phyloP scores from a whole-genome alignment of 2,329 filamentous ascomycete genomes.

The Orbilia ellipsospora region DNA sequence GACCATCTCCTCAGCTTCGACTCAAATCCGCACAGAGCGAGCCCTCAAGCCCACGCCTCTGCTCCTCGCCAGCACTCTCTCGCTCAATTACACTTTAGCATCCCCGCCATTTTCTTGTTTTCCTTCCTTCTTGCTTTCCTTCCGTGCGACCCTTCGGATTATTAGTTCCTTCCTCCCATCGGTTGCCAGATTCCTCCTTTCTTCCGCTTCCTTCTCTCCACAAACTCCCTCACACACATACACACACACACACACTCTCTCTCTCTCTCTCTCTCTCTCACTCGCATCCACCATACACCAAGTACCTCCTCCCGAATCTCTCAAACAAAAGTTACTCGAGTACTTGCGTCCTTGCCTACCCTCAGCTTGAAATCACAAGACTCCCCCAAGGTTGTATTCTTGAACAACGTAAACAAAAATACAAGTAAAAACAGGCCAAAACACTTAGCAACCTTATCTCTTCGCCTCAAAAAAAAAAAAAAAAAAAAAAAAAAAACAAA shows the following conservation, averaged over 20 bases:
- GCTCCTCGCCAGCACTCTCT: not conserved
- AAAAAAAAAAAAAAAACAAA: no score
- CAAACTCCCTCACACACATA: no score
- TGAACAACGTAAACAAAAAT: not conserved
- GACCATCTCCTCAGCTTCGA: not conserved
- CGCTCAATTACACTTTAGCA: no score
- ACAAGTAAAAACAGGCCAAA: not conserved
- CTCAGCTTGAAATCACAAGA: not conserved
- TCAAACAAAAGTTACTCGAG: no score
- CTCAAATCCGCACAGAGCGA: not conserved
- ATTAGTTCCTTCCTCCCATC: slow-evolving; percentile 18
- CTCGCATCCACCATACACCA: no score
- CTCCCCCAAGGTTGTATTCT: not conserved
- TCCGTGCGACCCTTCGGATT: not conserved
- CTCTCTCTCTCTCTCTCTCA: slow-evolving; percentile 30
- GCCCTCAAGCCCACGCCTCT: not conserved
- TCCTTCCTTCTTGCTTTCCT: no score
- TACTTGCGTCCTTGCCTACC: not conserved
- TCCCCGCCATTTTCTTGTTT: no score
- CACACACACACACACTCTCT: no score
- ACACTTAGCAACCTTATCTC: not conserved
- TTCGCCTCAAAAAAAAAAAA: not conserved
- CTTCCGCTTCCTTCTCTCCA: no score
- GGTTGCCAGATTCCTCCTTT: slow-evolving; percentile 11
- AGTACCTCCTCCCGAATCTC: no score